Percentiles rank a stretch among this genome's conserved stretches.
These are phyloP conservation scores for Saccharomycopsis hybrid DNA, from an alignment of 1,139 yeast species.

Conservation along the genomic window DNA sequence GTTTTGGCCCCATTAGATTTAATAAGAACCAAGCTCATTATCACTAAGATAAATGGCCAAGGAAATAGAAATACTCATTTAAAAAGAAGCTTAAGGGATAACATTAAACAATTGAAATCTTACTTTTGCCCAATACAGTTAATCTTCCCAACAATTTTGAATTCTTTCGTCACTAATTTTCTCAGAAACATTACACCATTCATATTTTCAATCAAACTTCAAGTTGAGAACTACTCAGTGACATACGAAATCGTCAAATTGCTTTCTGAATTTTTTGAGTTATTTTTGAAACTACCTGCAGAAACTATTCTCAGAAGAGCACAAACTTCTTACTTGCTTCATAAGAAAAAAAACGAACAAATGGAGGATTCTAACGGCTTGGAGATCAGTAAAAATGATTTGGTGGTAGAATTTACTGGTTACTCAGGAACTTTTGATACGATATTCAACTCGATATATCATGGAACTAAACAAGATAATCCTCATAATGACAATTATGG, in stretches of 20 bases:
- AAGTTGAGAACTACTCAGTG: conserved; percentile 59
- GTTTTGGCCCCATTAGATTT: conserved; percentile 76
- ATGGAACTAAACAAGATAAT: conserved; percentile 35
- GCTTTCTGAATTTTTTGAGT: conserved; percentile 53
- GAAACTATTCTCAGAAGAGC: conserved; percentile 83
- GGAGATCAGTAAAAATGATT: conserved; percentile 31
- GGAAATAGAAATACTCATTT: background rate
- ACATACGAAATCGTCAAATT: conserved; percentile 49
- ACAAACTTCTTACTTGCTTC: conserved; percentile 59
- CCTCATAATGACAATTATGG: conserved; percentile 35
- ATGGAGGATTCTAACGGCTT: conserved; percentile 28
- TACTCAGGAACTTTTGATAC: conserved; percentile 49
- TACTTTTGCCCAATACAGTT: conserved; percentile 50
- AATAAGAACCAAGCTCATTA: conserved; percentile 68
- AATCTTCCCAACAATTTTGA: conserved; percentile 50
- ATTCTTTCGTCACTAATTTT: conserved; percentile 55
- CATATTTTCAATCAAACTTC: conserved; percentile 55
- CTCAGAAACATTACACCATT: conserved; percentile 72
- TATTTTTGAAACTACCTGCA: conserved; percentile 74
- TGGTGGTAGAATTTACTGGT: conserved; percentile 48
- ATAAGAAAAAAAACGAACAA: conserved; percentile 23
- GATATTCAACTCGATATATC: conserved; percentile 37
- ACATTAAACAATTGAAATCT: conserved; percentile 30
- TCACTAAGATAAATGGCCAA: conserved; percentile 43
- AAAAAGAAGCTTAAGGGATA: conserved; percentile 17